Evolutionary conservation across 2,329 filamentous ascomycete species (phyloP).

Genomic region (Microcera coccophila): DNA sequence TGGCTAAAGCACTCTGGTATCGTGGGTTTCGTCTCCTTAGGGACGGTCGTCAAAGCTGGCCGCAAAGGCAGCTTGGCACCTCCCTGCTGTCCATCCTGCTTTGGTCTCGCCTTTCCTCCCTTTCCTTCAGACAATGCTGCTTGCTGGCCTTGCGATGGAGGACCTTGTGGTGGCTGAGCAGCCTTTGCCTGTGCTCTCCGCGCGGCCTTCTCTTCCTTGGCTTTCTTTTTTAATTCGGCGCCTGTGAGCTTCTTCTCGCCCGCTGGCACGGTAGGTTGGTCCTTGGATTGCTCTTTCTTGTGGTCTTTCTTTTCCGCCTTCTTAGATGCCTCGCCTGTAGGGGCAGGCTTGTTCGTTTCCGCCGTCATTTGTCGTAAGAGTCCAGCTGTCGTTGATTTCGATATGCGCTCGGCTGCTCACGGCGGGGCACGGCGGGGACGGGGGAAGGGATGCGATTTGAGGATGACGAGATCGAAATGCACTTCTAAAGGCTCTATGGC

Average conservation of each 20-base stretch:
- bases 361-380: slow-evolving; percentile 27
- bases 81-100: slow-evolving; percentile 40
- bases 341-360: slow-evolving; percentile 31
- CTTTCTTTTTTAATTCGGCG: slow-evolving; percentile 82
- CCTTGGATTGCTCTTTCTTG: slow-evolving; percentile 19
- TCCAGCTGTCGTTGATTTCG: slow-evolving; percentile 1
- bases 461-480: too few relatives aligned
- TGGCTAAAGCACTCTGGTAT: slow-evolving; percentile 75
- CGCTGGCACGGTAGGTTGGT: slow-evolving; percentile 13
- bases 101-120: slow-evolving; percentile 44
- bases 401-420: slow-evolving; percentile 3
- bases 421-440: slow-evolving; percentile 5
- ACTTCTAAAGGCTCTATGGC: too few relatives aligned
- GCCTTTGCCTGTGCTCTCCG: slow-evolving; percentile 69
- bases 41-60: slow-evolving; percentile 31
- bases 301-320: slow-evolving; percentile 19
- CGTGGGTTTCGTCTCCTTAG: slow-evolving; percentile 56
- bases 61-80: slow-evolving; percentile 34
- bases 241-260: slow-evolving; percentile 59
- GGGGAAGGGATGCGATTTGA: slow-evolving; percentile 18
- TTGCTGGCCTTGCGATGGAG: slow-evolving; percentile 35
- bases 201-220: slow-evolving; percentile 88
- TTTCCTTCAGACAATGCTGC: slow-evolving; percentile 39
- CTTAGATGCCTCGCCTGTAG: slow-evolving; percentile 18
- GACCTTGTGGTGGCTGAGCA: slow-evolving; percentile 43